A percentile compares a stretch with the other conserved stretches of the same genome.
phyloP scores from a whole-genome alignment of 805 yeast species.

The Jamesozyma jinghongensis region DNA sequence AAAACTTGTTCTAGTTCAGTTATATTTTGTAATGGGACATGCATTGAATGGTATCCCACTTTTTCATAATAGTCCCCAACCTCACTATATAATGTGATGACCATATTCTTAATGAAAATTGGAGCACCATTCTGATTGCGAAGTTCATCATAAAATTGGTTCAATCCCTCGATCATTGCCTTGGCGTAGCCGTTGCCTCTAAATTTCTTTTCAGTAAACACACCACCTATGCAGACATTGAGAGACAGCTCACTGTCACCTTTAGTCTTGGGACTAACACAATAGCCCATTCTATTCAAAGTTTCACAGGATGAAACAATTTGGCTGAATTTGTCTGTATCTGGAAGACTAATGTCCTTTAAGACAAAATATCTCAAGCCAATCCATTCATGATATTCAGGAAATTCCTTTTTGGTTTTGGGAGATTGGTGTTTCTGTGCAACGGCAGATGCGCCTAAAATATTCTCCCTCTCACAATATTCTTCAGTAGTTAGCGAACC shows the following conservation, averaged over 20 bases:
- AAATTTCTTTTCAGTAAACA: conserved; percentile 39
- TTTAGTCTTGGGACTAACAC: conserved; percentile 17
- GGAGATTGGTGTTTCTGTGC: conserved; percentile 14
- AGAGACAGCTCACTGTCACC: conserved; percentile 26
- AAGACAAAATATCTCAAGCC: conserved; percentile 33
- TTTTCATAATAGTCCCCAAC: conserved; percentile 57
- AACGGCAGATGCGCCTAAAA: conserved; percentile 24
- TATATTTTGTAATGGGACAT: conserved; percentile 32
- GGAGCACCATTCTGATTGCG: conserved; percentile 14
- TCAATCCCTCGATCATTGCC: conserved; percentile 35
- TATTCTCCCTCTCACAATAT: conserved; percentile 32
- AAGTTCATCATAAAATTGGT: conserved; percentile 28
- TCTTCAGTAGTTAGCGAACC: conserved; percentile 27
- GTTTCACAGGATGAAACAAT: conserved; percentile 37
- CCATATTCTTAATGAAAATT: conserved; percentile 25
- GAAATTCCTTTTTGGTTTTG: conserved; percentile 10
- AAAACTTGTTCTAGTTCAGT: conserved; percentile 17
- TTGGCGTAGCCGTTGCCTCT: conserved; percentile 52
- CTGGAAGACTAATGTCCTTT: conserved; percentile 20
- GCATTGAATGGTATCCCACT: conserved; percentile 48
- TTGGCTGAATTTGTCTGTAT: conserved; percentile 22
- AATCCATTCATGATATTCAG: conserved; percentile 16
- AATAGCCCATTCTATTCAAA: conserved; percentile 31
- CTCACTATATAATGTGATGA: conserved; percentile 57
- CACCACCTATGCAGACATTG: conserved; percentile 48